These are phyloP conservation scores for Apiotrichum brassicae DNA, from an alignment of 1,284 basidiomycete genomes.

Conservation along the genomic window DNA sequence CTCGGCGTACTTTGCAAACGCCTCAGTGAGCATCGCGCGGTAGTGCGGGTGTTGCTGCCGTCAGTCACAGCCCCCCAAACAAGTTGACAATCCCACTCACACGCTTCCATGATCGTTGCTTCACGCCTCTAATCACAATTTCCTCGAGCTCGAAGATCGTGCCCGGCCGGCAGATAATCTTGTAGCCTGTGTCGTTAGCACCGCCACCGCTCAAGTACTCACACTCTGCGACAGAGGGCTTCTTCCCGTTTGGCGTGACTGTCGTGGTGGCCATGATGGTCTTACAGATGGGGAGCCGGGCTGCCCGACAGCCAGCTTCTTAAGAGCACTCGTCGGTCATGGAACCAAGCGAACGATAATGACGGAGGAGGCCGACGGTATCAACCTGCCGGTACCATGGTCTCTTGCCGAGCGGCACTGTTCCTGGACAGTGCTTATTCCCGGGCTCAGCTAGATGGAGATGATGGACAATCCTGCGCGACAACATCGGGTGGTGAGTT, in stretches of 20 bases:
- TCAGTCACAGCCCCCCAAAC: not conserved
- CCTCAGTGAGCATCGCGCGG: conserved; percentile 27
- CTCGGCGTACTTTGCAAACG: conserved; percentile 19
- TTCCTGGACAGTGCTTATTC: too few relatives aligned
- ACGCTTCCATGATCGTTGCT: conserved; percentile 37
- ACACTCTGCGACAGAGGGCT: conserved; percentile 6
- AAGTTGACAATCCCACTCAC: conserved; percentile 16
- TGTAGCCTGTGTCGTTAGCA: conserved; percentile 25
- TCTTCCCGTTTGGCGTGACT: not conserved
- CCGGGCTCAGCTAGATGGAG: too few relatives aligned
- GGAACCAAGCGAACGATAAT: too few relatives aligned
- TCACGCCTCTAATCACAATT: conserved; percentile 21
- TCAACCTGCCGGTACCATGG: too few relatives aligned
- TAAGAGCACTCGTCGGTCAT: too few relatives aligned
- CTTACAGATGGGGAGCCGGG: too few relatives aligned
- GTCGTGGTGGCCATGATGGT: not conserved
- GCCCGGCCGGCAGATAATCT: conserved; percentile 31
- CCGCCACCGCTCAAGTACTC: not conserved
- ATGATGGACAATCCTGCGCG: too few relatives aligned
- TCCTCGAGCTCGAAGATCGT: conserved; percentile 34
- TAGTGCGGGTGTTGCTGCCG: conserved; percentile 28
- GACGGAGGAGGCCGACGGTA: too few relatives aligned
- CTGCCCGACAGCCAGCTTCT: too few relatives aligned
- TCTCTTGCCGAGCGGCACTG: too few relatives aligned
- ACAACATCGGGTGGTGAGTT: too few relatives aligned